Evolutionary conservation across 2,329 filamentous ascomycete species (phyloP), one percentile per base, ranked within the genome.

Genomic region (Ophiostoma quercus): DNA sequence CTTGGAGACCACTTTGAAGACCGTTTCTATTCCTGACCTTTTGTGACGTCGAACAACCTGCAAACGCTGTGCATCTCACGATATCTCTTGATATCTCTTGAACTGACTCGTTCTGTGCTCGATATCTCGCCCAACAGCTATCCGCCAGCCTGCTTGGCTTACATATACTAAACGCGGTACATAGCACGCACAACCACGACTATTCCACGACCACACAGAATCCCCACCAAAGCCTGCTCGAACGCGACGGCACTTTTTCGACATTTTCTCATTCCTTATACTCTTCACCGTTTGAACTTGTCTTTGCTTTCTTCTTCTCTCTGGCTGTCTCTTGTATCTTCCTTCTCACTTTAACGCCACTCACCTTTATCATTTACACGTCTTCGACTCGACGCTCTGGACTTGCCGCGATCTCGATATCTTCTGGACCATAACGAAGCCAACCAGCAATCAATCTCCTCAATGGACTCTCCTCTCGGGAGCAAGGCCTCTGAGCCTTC

Each of bases 381-480:
- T 29, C 60, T 62, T 62, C 22, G 25, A 12, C 60, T 63, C 14
- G 19, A 5, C 14, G 11, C 16, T 37, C 1, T n/a, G 39, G 12
- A 34, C 3, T 37, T 34, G 67, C 37, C 22, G 37, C 25, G 37
- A 25, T 16, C 25, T 25, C 32, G 41, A 63, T 3, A n/a, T n/a
- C 41, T 41, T 34, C 43, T 57, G 51, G 51, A 25, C n/a, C 51
- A 57, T 25, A 22, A 1, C 22, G 14, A n/a, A 29, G 19, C 65
- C 22, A 16, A 19, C 22, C 37, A 47, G 12, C 4, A 25, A 57
- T 2, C n/a, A 19, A 22, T 5, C n/a, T 6, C 14, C 47, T 2
- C 73, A 72, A 81, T 83, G 81, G 79, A 82, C 74, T 82, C 80
- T 39, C 80, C 80, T 68, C 78, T 80, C 12, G 63, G 71, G 63